Base-by-base conservation (phyloP, 441 rosid genomes). In the Caryocar brasiliense region DNA sequence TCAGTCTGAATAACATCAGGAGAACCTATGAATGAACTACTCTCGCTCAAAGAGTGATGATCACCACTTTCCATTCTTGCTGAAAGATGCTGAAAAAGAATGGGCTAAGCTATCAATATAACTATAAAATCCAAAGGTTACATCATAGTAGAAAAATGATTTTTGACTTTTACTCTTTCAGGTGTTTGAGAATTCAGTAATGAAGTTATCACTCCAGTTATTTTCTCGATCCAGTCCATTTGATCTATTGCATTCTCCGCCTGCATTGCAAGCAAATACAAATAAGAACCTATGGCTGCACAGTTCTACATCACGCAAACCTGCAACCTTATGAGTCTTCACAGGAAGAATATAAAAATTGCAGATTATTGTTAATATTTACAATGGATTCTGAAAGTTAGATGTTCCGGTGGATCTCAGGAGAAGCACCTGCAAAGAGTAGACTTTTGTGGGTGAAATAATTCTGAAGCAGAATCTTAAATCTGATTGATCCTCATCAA, bases 381-480 rank as follows among this genome's bases (percentile, higher is more conserved):
- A 14, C 37, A 56, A 46, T 47, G 13, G 32, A 30, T 28, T 36
- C 22, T 22, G n/a, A 15, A 7, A 7, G 10, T 26, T 26, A 41
- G 18, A 41, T 21, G 18, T 41, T 58, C 42, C 28, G 15, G 14
- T 7, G 26, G 13, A 54, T 22, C 40, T 48, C 54, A 14, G 6
- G 34, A 38, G 26, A 37, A 15, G 52, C 62, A 91, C 98, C 99
- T 92, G 99, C 67, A 92, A 65, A 44, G 99, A 87, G 56, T 85
- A 92, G 37, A 81, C 77, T 74, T 88, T 92, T 44, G 82, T 39
- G 5, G 99, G 99, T 11, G 97, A 88, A 40, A 93, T 84, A 55
- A 93, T 84, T 66, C 99, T 72, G 77, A 93, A 93, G 80, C 97
- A 93, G 75, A 93, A 93, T 66, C 95, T 82, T 66, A 88, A 76